Conservation (phyloP, 1,284 basidiomycete genomes). For the Moesziomyces parantarcticus region DNA sequence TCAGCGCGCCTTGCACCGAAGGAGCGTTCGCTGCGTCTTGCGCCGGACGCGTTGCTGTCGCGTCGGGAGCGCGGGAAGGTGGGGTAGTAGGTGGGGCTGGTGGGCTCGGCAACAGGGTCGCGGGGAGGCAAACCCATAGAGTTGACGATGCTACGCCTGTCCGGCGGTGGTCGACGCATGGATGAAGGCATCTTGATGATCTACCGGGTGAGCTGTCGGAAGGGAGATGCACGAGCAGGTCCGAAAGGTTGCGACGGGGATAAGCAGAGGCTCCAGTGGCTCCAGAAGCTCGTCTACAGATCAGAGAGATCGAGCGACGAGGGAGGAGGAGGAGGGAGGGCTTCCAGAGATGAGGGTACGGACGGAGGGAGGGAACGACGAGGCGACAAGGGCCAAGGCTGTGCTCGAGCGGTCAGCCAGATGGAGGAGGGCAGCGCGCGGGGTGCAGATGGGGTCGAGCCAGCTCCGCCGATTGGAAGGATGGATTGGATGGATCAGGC, state of each 20-base stretch:
- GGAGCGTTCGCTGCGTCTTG: conserved; percentile 33
- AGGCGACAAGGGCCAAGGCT: no score
- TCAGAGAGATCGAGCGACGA: no score
- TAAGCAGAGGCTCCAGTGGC: no score
- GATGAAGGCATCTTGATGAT: conserved; percentile 25
- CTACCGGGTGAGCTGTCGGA: not conserved
- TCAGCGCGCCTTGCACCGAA: conserved; percentile 21
- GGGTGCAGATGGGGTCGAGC: no score
- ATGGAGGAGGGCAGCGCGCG: no score
- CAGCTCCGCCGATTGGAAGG: no score
- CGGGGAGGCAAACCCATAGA: conserved; percentile 45
- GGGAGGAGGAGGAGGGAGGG: no score
- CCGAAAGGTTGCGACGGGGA: not conserved
- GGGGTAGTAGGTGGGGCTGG: conserved; percentile 25
- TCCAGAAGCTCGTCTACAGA: not conserved
- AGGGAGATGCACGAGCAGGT: not conserved
- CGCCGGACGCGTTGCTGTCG: conserved; percentile 15
- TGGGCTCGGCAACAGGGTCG: conserved; percentile 25
- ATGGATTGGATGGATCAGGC: no score
- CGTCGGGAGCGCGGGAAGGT: conserved; percentile 31
- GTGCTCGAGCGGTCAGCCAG: no score
- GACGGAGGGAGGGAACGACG: no score
- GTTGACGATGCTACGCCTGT: conserved; percentile 35
- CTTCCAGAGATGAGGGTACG: no score
- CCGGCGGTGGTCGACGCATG: conserved; percentile 28